Conservation (phyloP, 805 yeast species). For the Lipomyces sp. region DNA sequence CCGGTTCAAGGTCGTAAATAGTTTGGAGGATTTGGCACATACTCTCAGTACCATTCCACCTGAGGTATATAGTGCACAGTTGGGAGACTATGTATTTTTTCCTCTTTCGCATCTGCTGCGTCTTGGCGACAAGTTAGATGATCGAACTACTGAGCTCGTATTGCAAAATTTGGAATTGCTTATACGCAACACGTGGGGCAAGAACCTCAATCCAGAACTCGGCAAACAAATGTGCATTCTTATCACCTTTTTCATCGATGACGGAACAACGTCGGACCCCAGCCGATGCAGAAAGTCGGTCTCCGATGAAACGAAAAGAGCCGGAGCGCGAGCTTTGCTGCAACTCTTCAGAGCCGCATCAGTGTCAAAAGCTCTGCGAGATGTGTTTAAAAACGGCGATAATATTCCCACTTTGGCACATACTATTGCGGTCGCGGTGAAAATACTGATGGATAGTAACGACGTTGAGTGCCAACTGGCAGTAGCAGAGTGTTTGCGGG, state of each 20-base stretch:
- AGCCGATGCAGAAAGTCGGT: slow-evolving; percentile 42
- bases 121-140: slow-evolving; percentile 52
- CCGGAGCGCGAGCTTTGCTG: slow-evolving; percentile 36
- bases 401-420: slow-evolving; percentile 56
- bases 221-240: slow-evolving; percentile 56
- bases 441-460: slow-evolving; percentile 43
- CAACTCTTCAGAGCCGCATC: slow-evolving; percentile 34
- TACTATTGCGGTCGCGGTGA: slow-evolving; percentile 52
- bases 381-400: slow-evolving; percentile 45
- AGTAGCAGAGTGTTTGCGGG: slow-evolving; percentile 44
- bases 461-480: slow-evolving; percentile 43
- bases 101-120: slow-evolving; percentile 62
- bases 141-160: slow-evolving; percentile 53
- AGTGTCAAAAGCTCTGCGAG: slow-evolving; percentile 29
- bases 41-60: slow-evolving; percentile 20
- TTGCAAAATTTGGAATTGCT: slow-evolving; percentile 53
- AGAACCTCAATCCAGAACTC: slow-evolving; percentile 48
- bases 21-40: slow-evolving; percentile 33
- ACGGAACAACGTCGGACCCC: slow-evolving; percentile 50
- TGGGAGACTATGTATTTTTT: slow-evolving; percentile 67
- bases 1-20: slow-evolving; percentile 28
- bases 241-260: slow-evolving; percentile 49
- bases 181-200: slow-evolving; percentile 57
- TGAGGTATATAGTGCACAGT: slow-evolving; percentile 31
- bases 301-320: slow-evolving; percentile 47